Evolutionary conservation across 1,284 basidiomycete genomes (phyloP).

Genomic region (Apiotrichum domesticum): DNA sequence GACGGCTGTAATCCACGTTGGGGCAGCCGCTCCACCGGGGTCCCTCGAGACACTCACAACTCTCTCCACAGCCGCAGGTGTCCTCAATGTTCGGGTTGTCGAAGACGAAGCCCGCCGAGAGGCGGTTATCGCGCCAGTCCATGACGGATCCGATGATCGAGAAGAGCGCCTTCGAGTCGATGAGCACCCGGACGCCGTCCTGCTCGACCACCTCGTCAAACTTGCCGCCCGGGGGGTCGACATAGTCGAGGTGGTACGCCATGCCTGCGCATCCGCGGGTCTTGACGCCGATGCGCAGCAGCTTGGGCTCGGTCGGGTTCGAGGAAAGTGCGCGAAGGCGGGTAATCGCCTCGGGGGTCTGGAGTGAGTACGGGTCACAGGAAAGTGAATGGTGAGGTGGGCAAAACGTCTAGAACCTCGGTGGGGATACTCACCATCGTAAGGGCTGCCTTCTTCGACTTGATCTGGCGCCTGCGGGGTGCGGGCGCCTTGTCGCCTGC

Average conservation of each 20-base stretch:
- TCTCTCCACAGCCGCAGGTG: conserved; percentile 45
- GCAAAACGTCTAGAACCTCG: no score
- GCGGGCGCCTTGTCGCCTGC: conserved; percentile 6
- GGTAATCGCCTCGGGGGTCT: conserved; percentile 77
- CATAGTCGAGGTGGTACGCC: conserved; percentile 95
- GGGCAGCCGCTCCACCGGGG: background rate
- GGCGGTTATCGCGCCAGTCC: conserved; percentile 92
- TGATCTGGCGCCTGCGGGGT: conserved; percentile 45
- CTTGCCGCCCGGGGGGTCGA: conserved; percentile 71
- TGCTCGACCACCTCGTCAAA: conserved; percentile 98
- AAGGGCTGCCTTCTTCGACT: conserved; percentile 73
- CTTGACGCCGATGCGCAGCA: conserved; percentile 89
- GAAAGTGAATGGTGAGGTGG: no score
- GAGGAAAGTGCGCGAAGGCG: conserved; percentile 63
- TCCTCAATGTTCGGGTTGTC: conserved; percentile 46
- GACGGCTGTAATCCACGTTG: background rate
- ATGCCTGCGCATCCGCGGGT: conserved; percentile 99
- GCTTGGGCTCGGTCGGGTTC: conserved; percentile 58
- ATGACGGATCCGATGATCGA: conserved; percentile 98
- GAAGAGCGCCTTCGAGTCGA: conserved; percentile 96
- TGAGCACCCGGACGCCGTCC: conserved; percentile 86
- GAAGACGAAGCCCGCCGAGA: conserved; percentile 55
- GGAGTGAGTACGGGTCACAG: conserved; percentile 3
- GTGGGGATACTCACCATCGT: conserved; percentile 55
- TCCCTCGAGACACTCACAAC: conserved; percentile 13